Percentiles rank a stretch among this genome's conserved stretches.
These are phyloP conservation scores for Pseudocercospora cruenta DNA, from an alignment of 2,329 filamentous ascomycete genomes.

Conservation along the genomic window DNA sequence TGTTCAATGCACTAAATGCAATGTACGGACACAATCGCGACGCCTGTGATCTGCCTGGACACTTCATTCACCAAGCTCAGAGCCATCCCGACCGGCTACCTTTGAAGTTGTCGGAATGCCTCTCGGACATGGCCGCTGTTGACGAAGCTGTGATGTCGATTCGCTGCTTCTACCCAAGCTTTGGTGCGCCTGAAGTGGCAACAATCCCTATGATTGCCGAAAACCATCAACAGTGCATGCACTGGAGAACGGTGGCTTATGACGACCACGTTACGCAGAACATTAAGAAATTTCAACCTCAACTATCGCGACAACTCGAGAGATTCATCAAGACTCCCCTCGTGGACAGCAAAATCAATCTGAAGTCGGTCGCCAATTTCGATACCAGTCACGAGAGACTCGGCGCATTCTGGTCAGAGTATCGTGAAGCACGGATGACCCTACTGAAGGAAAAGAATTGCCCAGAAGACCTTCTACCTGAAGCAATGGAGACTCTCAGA, in stretches of 20 bases:
- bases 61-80: not conserved
- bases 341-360: not conserved
- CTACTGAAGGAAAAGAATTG: not conserved
- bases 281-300: not conserved
- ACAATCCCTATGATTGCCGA: not conserved
- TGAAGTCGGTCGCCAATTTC: not conserved
- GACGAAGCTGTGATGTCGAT: slow-evolving; percentile 10
- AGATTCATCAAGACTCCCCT: not conserved
- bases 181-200: not conserved
- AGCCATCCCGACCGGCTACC: not conserved
- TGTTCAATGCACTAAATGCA: not conserved
- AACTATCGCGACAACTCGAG: not conserved
- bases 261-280: not conserved
- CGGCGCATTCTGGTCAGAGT: not conserved
- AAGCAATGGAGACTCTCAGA: not conserved
- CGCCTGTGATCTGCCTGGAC: not conserved
- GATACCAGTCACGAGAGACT: slow-evolving; percentile 8
- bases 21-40: not conserved
- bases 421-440: not conserved
- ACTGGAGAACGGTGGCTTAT: no score
- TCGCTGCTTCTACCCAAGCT: not conserved
- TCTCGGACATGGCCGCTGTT: slow-evolving; percentile 4
- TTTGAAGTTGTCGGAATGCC: not conserved
- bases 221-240: no score
- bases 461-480: not conserved